Conservation (phyloP, 208 protist genomes). For the Acanthamoeba healyi region DNA sequence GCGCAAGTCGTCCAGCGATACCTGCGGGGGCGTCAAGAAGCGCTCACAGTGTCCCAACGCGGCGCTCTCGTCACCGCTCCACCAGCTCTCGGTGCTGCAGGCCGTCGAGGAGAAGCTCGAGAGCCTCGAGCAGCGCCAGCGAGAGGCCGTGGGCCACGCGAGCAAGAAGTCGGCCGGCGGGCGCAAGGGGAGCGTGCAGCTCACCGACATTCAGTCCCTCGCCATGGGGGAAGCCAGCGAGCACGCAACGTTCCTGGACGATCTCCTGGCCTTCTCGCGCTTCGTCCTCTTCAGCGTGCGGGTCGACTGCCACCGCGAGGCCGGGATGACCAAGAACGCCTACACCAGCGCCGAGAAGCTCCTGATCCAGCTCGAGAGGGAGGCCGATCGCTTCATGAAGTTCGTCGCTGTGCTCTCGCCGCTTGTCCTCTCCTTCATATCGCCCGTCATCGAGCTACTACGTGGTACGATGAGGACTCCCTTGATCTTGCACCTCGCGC, state of each 20-base stretch:
- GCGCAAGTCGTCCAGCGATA: background rate
- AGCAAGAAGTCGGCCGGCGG: background rate
- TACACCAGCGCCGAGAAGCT: background rate
- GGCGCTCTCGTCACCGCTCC: background rate
- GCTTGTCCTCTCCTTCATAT: background rate
- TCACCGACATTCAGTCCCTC: background rate
- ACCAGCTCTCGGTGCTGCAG: conserved; percentile 1
- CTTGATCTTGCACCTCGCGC: background rate
- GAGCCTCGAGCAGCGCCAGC: background rate
- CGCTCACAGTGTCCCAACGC: background rate
- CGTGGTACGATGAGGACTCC: no score
- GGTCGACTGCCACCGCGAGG: conserved; percentile 20
- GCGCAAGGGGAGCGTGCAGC: background rate
- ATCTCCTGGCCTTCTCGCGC: background rate
- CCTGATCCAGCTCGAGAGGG: background rate
- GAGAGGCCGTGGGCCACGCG: background rate
- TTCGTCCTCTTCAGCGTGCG: conserved; percentile 28
- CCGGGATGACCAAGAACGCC: conserved; percentile 30
- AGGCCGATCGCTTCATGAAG: background rate
- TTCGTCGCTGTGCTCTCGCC: background rate
- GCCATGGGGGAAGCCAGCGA: no score
- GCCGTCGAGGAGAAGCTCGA: background rate
- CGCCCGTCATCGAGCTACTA: background rate
- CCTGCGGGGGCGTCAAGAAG: background rate
- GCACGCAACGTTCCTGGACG: background rate